Evolutionary conservation across 176 grass and related monocot genomes (phyloP).

Genomic region (Typha latifolia): DNA sequence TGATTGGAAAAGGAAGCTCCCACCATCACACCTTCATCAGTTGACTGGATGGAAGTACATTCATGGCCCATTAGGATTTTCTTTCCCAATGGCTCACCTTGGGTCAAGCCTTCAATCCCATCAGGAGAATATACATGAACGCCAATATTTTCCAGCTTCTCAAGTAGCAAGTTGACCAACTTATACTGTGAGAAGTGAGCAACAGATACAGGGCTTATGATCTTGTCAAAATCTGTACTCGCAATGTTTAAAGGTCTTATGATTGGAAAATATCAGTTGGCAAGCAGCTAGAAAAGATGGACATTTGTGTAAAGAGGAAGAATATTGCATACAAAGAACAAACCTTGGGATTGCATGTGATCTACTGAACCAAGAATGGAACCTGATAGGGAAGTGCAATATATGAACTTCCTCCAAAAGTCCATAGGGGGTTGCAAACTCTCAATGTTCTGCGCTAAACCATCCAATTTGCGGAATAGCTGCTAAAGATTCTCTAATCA

Average conservation of each 20-base stretch:
- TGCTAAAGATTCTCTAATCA: constrained; percentile 14
- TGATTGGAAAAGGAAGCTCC: constrained; percentile 32
- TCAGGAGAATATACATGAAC: constrained; percentile 40
- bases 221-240: constrained; percentile 56
- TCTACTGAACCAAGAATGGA: constrained; percentile 79
- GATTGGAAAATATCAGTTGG: not conserved
- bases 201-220: constrained; percentile 61
- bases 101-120: constrained; percentile 15
- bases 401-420: constrained; percentile 88
- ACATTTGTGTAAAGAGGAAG: not conserved
- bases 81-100: constrained; percentile 29
- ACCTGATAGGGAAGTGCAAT: constrained; percentile 85
- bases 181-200: constrained; percentile 94
- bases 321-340: not conserved
- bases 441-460: constrained; percentile 71
- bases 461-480: constrained; percentile 82
- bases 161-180: constrained; percentile 63
- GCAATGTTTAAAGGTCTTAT: not conserved
- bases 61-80: constrained; percentile 88
- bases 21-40: constrained; percentile 46
- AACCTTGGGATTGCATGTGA: constrained; percentile 92
- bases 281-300: no score
- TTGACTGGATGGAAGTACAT: constrained; percentile 50
- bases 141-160: constrained; percentile 62
- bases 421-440: constrained; percentile 67